Evolutionary conservation across 805 yeast species (phyloP), one percentile per base, ranked within the genome.

Genomic region (Lipomyces sp.): DNA sequence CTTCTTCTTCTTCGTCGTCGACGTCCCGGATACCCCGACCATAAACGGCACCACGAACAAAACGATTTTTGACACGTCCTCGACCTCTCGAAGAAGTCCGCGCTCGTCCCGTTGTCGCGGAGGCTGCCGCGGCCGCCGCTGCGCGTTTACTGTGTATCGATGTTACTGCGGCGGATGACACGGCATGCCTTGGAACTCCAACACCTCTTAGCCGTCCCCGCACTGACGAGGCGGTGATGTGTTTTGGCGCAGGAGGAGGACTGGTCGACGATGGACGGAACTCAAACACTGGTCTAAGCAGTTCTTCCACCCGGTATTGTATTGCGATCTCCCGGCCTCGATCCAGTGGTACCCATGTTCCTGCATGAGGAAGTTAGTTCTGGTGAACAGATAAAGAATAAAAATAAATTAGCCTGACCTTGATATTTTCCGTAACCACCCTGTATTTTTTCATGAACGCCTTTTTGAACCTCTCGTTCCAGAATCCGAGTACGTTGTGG

Each of bases 401-500:
- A 30, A 42, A 1, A 3, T 42, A 42, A 15, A 42, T 15, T 5
- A 7, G 13, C 8, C 48, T 30, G 88, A 18, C 97, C 98, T 77
- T 94, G 98, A 77, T 92, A 94, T 75, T 93, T 88, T 62, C 98
- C 98, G 76, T 92, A 93, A 2, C 98, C 98, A 69, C 98, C 98
- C 77, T 93, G 98, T 30, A 93, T 92, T 77, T 94, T 94, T 74
- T 93, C 97, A 76, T 93, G 98, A 24, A 82, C 79, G 4, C 96
- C 97, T 53, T 84, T 85, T 75, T 94, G 97, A n/a, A 94, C 97
- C 70, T 93, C 97, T 73, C 89, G 87, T 76, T 93, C 98, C 72
- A 93, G 83, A 69, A 93, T 92, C 73, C 96, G 88, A 24, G 98
- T 93, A 71, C 98, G 81, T 77, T 90, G 92, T 0, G 98, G 97